phyloP scores from a whole-genome alignment of 83 land plant species.

The Larix sibirica region DNA sequence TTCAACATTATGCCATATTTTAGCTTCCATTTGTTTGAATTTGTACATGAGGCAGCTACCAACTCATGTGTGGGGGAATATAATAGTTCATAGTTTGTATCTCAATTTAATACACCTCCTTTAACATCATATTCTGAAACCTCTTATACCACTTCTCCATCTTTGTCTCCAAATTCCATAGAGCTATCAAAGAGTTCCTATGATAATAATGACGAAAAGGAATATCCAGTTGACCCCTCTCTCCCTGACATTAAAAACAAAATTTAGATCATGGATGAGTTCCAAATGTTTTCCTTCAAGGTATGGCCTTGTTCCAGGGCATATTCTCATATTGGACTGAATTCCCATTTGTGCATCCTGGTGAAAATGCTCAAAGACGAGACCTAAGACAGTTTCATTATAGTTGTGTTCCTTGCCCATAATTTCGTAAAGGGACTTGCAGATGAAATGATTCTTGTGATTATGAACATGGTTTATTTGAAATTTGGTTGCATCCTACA shows the following conservation, averaged over 20 bases:
- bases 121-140: background rate
- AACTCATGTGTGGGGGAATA: background rate
- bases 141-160: background rate
- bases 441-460: slow-evolving; percentile 60
- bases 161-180: slow-evolving; percentile 4
- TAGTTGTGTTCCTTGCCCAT: slow-evolving; percentile 78
- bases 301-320: slow-evolving; percentile 72
- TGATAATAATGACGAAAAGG: slow-evolving; percentile 43
- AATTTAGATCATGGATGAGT: slow-evolving; percentile 64
- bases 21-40: background rate
- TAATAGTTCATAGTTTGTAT: background rate
- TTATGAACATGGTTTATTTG: slow-evolving; percentile 75
- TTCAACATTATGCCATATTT: background rate
- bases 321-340: slow-evolving; percentile 84
- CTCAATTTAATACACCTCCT: slow-evolving; percentile 11
- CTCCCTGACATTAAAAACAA: slow-evolving; percentile 72
- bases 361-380: slow-evolving; percentile 70
- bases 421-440: slow-evolving; percentile 64
- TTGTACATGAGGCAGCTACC: background rate
- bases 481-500: slow-evolving; percentile 69
- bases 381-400: slow-evolving; percentile 63
- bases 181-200: background rate
- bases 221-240: slow-evolving; percentile 69
- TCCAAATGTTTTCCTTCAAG: slow-evolving; percentile 76
- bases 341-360: slow-evolving; percentile 84